Conservation (phyloP, 768 basidiomycete genomes). For the Hypsizygus marmoreus region DNA sequence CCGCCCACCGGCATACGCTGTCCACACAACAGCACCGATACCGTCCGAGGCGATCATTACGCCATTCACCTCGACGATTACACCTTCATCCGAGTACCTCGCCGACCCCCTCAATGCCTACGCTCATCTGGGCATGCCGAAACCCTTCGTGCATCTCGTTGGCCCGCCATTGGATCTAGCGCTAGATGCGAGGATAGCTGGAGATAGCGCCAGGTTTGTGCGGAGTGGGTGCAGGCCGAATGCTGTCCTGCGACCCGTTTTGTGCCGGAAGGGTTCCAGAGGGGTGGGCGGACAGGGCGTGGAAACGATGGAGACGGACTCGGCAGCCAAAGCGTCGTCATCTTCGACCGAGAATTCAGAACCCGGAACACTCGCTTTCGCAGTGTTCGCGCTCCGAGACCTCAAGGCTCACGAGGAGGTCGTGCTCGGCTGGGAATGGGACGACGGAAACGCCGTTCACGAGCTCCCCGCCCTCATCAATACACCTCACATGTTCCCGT, state of each 20-base stretch:
- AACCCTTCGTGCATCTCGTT: conserved; percentile 79
- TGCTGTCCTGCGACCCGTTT: conserved; percentile 58
- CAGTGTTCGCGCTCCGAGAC: conserved; percentile 76
- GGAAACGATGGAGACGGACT: conserved; percentile 3
- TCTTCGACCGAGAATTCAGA: conserved; percentile 15
- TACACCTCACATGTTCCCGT: conserved; percentile 59
- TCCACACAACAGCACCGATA: conserved; percentile 66
- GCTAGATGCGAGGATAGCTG: conserved; percentile 76
- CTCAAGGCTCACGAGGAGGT: conserved; percentile 83
- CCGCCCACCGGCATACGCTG: conserved; percentile 58
- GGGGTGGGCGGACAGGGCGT: not conserved
- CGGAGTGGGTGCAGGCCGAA: conserved; percentile 68
- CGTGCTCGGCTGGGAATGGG: conserved; percentile 95
- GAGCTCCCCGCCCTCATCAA: conserved; percentile 68
- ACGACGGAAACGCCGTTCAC: conserved; percentile 87
- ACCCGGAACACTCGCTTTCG: conserved; percentile 63
- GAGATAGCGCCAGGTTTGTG: conserved; percentile 64
- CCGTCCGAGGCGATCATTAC: conserved; percentile 58
- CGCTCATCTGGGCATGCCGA: conserved; percentile 77
- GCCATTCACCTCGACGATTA: conserved; percentile 63
- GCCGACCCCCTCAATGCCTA: conserved; percentile 87
- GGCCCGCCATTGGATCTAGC: conserved; percentile 78
- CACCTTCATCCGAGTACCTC: conserved; percentile 69
- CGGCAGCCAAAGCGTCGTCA: conserved; percentile 9
- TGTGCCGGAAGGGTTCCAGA: conserved; percentile 32